A percentile compares a stretch with the other conserved stretches of the same genome.
These are phyloP conservation scores for Alternaria gansuensis DNA, from an alignment of 2,329 filamentous ascomycete species.

Conservation along the genomic window DNA sequence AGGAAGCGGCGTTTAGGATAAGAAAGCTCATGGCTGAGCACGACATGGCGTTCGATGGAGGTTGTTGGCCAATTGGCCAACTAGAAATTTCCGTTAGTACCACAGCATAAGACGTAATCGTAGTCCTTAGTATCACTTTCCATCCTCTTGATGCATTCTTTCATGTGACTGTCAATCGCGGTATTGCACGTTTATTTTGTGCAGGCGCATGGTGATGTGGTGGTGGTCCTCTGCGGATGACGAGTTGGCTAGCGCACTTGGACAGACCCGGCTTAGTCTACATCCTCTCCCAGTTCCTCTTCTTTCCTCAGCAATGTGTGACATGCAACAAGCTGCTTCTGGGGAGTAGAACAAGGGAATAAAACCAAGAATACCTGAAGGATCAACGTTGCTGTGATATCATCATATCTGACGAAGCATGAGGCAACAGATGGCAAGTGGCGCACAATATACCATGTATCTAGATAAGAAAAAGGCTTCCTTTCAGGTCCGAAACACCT, in stretches of 20 bases:
- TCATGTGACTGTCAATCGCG: not conserved
- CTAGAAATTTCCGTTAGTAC: slow-evolving; percentile 12
- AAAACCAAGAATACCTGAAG: not conserved
- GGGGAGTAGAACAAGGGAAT: not conserved
- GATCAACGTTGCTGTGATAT: slow-evolving; percentile 2
- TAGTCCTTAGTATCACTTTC: slow-evolving; percentile 17
- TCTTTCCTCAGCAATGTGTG: not conserved
- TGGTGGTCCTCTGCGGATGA: not conserved
- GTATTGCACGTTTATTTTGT: not conserved
- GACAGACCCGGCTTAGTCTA: not conserved
- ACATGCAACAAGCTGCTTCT: not conserved
- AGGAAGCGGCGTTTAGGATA: slow-evolving; percentile 11
- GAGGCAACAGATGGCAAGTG: slow-evolving; percentile 3
- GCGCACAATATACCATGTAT: not conserved
- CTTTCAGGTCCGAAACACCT: not conserved
- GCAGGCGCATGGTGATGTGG: not conserved
- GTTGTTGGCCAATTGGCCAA: slow-evolving; percentile 5
- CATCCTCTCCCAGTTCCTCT: not conserved
- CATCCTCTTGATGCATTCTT: not conserved
- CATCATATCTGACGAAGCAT: not conserved
- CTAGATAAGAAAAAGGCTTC: not conserved
- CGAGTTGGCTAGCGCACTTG: not conserved
- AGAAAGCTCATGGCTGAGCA: slow-evolving; percentile 13
- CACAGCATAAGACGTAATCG: slow-evolving; percentile 17
- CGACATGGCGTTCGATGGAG: slow-evolving; percentile 11